Evolutionary conservation across 2,329 filamentous ascomycete genomes (phyloP).

Genomic region (Cephalotrichum gorgonifer): DNA sequence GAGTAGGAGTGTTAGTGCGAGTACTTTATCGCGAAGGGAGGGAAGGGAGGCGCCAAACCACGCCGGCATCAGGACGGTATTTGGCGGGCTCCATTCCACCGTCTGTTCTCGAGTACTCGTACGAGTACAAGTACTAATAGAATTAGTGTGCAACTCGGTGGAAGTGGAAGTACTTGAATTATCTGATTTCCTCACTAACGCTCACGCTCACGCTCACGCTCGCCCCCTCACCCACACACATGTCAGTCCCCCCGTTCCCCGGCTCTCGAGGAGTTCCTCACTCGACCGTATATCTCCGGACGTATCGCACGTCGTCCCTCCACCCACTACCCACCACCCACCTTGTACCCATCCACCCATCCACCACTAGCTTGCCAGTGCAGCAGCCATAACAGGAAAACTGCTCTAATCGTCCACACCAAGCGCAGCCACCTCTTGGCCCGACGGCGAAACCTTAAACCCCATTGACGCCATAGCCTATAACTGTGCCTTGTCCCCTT

Average conservation of each 20-base stretch:
- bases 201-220: not conserved
- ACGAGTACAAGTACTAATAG: not conserved
- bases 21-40: no score
- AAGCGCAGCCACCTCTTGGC: not conserved
- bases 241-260: no score
- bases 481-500: not conserved
- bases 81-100: not conserved
- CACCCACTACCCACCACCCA: no score
- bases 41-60: not conserved
- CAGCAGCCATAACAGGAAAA: not conserved
- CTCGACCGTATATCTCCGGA: no score
- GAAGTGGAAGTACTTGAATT: not conserved
- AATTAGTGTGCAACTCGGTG: no score
- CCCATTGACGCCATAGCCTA: not conserved
- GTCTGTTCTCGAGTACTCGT: no score
- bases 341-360: no score
- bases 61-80: not conserved
- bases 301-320: no score
- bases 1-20: no score
- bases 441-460: constrained; percentile 3
- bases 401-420: not conserved
- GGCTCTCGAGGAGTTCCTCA: no score
- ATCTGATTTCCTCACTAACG: not conserved
- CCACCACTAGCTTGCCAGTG: not conserved
- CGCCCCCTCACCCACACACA: not conserved